These are phyloP conservation scores for Sugiyamaella chiloensis DNA, from an alignment of 805 yeast species.

Conservation along the genomic window DNA sequence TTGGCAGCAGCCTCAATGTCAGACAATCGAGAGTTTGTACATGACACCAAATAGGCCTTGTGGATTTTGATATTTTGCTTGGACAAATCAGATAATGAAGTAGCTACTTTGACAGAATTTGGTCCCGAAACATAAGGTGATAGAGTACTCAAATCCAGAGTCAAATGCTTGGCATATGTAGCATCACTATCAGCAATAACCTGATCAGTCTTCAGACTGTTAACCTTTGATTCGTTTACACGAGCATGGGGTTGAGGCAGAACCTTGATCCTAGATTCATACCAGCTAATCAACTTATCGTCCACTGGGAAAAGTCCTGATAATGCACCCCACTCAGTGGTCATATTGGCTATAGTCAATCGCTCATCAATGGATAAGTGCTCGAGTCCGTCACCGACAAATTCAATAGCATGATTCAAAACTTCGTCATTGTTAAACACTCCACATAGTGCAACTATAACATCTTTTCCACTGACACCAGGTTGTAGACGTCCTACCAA, in stretches of 20 bases:
- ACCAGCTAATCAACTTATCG: slow-evolving; percentile 70
- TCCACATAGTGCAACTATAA: slow-evolving; percentile 95
- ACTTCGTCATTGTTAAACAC: slow-evolving; percentile 88
- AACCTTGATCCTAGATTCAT: slow-evolving; percentile 55
- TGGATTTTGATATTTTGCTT: slow-evolving; percentile 70
- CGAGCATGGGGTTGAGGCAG: slow-evolving; percentile 80
- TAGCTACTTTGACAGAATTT: slow-evolving; percentile 90
- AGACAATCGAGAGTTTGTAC: slow-evolving; percentile 91
- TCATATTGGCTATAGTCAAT: slow-evolving; percentile 91
- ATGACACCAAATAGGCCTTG: slow-evolving; percentile 96
- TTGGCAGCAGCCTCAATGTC: slow-evolving; percentile 95
- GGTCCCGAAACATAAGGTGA: slow-evolving; percentile 95
- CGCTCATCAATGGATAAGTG: slow-evolving; percentile 75
- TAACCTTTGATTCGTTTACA: slow-evolving; percentile 60
- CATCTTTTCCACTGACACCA: slow-evolving; percentile 95
- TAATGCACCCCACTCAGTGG: slow-evolving; percentile 98
- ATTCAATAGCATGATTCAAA: slow-evolving; percentile 89
- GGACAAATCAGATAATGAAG: slow-evolving; percentile 70
- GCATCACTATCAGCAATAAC: slow-evolving; percentile 70
- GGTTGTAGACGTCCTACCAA: slow-evolving; percentile 74
- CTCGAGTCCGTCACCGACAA: slow-evolving; percentile 75
- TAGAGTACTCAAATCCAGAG: slow-evolving; percentile 72
- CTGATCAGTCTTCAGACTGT: slow-evolving; percentile 45
- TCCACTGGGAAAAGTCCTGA: slow-evolving; percentile 98
- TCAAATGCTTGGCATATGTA: slow-evolving; percentile 80